A percentile compares a stretch with the other conserved stretches of the same genome.
Conservation (phyloP, 805 yeast species). For the Hanseniaspora hatyaiensis region DNA sequence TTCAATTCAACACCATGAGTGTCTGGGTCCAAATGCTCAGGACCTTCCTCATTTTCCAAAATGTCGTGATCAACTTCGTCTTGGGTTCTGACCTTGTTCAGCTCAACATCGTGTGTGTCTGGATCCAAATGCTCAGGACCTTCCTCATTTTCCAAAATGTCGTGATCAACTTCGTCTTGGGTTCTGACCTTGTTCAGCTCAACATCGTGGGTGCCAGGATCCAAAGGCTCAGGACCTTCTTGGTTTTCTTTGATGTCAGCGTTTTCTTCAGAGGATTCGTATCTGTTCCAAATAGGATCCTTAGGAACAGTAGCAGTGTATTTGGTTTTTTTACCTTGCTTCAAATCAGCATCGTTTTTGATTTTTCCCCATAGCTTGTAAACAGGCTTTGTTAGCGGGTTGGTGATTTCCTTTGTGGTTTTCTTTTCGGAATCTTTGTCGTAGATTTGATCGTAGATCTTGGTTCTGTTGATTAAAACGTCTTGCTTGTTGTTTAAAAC, state of each 20-base stretch:
- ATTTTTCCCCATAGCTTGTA: conserved; percentile 10
- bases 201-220: conserved; percentile 2
- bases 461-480: conserved; percentile 2
- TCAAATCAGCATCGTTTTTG: conserved; percentile 6
- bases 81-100: no score
- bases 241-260: conserved; percentile 1
- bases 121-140: no score
- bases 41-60: no score
- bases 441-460: conserved; percentile 5
- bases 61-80: no score
- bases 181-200: background rate
- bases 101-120: no score
- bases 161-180: conserved; percentile 1
- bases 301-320: conserved; percentile 9
- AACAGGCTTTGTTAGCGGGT: conserved; percentile 9
- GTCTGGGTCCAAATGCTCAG: no score
- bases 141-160: no score
- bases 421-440: background rate
- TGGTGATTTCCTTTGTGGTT: background rate
- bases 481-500: conserved; percentile 7
- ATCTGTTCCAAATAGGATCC: conserved; percentile 6
- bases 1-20: no score
- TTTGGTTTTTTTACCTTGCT: conserved; percentile 2
- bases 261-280: background rate
- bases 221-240: background rate